Conservation (phyloP, 1,284 basidiomycete genomes). For the Chalciporus piperatoides region DNA sequence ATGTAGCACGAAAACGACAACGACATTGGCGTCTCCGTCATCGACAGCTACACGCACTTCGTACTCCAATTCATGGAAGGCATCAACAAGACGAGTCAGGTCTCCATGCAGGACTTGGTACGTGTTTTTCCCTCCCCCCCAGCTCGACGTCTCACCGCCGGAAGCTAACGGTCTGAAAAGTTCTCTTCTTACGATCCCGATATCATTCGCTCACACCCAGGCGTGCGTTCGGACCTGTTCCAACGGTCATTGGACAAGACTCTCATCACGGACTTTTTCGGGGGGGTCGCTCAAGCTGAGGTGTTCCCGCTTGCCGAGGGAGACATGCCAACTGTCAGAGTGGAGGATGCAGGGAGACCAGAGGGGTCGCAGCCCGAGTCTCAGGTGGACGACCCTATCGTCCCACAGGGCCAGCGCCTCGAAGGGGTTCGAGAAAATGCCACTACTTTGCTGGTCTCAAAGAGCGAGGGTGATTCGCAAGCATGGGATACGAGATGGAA, state of each 20-base stretch:
- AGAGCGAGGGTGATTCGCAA: slow-evolving; percentile 1
- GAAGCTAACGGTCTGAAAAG: slow-evolving; percentile 37
- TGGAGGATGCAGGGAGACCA: background rate
- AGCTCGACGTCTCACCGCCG: background rate
- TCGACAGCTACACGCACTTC: slow-evolving; percentile 93
- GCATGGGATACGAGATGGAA: slow-evolving; percentile 25
- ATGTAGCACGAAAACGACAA: slow-evolving; percentile 84
- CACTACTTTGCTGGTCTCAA: background rate
- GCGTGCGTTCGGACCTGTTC: slow-evolving; percentile 86
- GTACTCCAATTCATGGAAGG: slow-evolving; percentile 89
- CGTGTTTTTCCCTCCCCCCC: slow-evolving; percentile 34
- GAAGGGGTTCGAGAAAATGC: background rate
- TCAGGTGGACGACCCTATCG: slow-evolving; percentile 1
- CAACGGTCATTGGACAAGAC: slow-evolving; percentile 62
- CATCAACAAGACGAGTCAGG: slow-evolving; percentile 85
- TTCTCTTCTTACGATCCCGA: slow-evolving; percentile 77
- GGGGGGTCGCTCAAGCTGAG: slow-evolving; percentile 86
- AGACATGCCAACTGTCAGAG: background rate
- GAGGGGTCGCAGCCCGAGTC: background rate
- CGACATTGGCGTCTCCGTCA: slow-evolving; percentile 93
- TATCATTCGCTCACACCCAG: slow-evolving; percentile 81
- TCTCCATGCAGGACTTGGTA: slow-evolving; percentile 84
- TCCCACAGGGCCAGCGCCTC: background rate
- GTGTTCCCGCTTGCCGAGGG: slow-evolving; percentile 33
- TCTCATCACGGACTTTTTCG: slow-evolving; percentile 93